A percentile compares a stretch with the other conserved stretches of the same genome.
These are phyloP conservation scores for Venturia nashicola DNA, from an alignment of 2,329 filamentous ascomycete species.

Conservation along the genomic window DNA sequence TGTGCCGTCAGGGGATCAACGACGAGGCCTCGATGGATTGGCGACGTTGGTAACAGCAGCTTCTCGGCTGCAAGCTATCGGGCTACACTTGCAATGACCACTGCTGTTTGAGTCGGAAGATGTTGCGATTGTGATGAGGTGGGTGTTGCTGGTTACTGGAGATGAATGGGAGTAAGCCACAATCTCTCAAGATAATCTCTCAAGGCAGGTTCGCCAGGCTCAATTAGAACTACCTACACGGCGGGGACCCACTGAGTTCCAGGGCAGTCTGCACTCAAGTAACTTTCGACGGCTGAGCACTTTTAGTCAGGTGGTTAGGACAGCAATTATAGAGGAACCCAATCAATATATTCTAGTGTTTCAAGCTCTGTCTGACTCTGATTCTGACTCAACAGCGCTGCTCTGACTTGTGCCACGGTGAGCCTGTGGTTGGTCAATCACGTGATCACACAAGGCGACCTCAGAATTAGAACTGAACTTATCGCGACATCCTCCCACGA, in stretches of 20 bases:
- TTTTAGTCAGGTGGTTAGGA: neutral
- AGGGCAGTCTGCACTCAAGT: neutral
- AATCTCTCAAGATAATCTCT: neutral
- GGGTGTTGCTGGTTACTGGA: neutral
- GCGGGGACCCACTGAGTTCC: neutral
- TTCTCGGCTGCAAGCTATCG: neutral
- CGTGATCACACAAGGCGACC: neutral
- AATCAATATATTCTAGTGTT: neutral
- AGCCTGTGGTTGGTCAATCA: neutral
- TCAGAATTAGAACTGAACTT: neutral
- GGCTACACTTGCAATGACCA: neutral
- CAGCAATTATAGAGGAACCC: neutral
- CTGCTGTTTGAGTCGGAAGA: neutral
- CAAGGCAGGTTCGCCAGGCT: neutral
- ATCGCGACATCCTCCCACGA: neutral
- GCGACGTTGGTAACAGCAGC: neutral
- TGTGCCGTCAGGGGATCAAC: neutral
- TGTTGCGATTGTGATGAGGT: neutral
- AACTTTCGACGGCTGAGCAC: neutral
- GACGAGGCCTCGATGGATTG: neutral
- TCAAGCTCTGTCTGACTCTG: neutral
- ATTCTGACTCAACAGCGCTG: neutral
- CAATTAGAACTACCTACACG: neutral
- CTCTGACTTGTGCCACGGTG: neutral
- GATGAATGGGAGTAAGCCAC: neutral